These are phyloP conservation scores for Blastobotrys petasosporus DNA, from an alignment of 1,139 yeast genomes.

Conservation along the genomic window DNA sequence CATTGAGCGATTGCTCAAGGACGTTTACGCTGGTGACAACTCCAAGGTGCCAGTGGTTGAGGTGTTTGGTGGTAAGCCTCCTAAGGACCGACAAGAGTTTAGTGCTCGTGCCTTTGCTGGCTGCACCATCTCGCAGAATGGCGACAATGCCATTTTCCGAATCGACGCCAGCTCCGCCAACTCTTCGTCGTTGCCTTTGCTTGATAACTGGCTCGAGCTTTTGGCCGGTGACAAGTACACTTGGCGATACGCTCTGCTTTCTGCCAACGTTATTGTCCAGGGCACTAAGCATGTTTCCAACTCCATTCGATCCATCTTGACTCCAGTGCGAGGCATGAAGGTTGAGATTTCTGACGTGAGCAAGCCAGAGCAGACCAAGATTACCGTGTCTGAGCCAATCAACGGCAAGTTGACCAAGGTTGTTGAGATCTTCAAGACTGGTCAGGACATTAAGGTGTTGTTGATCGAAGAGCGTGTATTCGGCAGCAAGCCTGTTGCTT, in stretches of 20 bases:
- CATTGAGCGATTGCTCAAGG: constrained; percentile 61
- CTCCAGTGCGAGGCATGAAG: constrained; percentile 60
- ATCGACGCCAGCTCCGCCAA: constrained; percentile 44
- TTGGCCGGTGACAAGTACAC: constrained; percentile 73
- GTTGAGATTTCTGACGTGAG: constrained; percentile 57
- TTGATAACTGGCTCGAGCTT: constrained; percentile 62
- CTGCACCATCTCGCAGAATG: constrained; percentile 35
- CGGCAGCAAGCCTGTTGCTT: constrained; percentile 64
- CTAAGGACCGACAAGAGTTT: constrained; percentile 34
- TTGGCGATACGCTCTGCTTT: constrained; percentile 90
- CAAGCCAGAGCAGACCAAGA: constrained; percentile 49
- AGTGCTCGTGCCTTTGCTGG: constrained; percentile 30
- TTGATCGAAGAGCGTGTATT: constrained; percentile 88
- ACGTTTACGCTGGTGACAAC: constrained; percentile 63
- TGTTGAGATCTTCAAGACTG: constrained; percentile 50
- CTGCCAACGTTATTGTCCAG: constrained; percentile 77
- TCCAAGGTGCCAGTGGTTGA: constrained; percentile 79
- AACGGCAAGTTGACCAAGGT: constrained; percentile 69
- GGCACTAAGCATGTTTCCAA: constrained; percentile 73
- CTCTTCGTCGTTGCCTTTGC: constrained; percentile 31
- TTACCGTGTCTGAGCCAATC: constrained; percentile 63
- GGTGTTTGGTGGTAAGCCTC: constrained; percentile 68
- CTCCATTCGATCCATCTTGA: constrained; percentile 71
- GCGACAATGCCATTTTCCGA: constrained; percentile 42
- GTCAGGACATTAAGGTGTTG: constrained; percentile 54